Evolutionary conservation across 352 stramenopile genomes (phyloP), one percentile per base, ranked within the genome.

Genomic region (Phytophthora fragariaefolia): DNA sequence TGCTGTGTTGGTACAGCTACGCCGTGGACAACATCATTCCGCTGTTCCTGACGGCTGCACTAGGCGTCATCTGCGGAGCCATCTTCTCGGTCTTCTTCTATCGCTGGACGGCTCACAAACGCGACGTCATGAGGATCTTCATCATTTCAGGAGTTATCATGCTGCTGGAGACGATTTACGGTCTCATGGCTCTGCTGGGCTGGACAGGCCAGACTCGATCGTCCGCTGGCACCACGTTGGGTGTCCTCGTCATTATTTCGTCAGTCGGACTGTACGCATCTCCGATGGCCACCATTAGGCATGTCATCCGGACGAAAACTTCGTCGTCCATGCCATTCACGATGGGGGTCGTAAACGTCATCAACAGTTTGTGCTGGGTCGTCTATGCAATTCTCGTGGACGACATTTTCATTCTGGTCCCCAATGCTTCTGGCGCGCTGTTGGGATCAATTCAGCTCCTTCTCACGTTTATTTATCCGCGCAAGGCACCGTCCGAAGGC

Each of bases 331-430:
- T 88, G 50, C 73, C 77, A 9, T 86, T 89, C 34, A 66, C 73
- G 0, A 75, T 89, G 63, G 69, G 81, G 20, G 36, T 81, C 20
- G 64, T 73, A 0, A 73, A 69, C 20, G 45, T 71, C 2, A 43
- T 80, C 42, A 89, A 86, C 66, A 82, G 74, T 38, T 52, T 66
- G 15, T 53, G 75, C 26, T 90, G 81, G 81, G 58, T 86, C 58
- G 45, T 73, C 0, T 86, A 88, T 43, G 63, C 69, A 1, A 42
- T 67, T 38, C 34, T 77, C 8, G 54, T 68, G 30, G 49, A 65
- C 0, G 65, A 77, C 38, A 30, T 74, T 30, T 74, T 88, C 66
- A 73, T 89, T 18, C 53, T 89, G 15, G 53, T 76, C 1, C 78
- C 80, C 5, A 87, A 86, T 52, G 55, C 66, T 23, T 55, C 73